Base-by-base conservation (phyloP, 2,329 filamentous ascomycete species). In the Fusarium tricinctum region DNA sequence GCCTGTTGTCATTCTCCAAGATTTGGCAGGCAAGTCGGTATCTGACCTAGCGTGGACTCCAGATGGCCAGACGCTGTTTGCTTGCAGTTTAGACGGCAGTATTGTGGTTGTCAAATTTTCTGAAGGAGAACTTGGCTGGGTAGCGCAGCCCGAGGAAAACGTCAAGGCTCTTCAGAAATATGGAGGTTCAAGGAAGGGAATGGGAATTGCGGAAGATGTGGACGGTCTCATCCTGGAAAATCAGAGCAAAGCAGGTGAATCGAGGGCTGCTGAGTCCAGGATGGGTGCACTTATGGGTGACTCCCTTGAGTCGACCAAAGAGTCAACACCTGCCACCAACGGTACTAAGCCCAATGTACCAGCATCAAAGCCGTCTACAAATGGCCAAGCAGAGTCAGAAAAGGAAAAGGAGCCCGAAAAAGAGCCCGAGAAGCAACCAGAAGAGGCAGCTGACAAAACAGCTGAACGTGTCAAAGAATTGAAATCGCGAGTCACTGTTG, bases 251-350 rank as follows among this genome's bases (percentile, higher is more conserved):
- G 94, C 91, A 43, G 95, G 92, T 22, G 96, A 99, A 77, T 86
- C 95, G 32, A 92, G 91, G 68, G 94, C 92, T 7, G 94, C 95
- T 0, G 93, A 99, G 80, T 96, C 94, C 3, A 89, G 95, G 69
- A 99, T 99, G 96, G 96, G 96, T 14, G 95, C 95, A n/a, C 81
- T 99, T 38, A 99, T 99, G 96, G 95, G 95, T 8, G 94, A 97
- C 75, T 86, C 87, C 19, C 79, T 86, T 5, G 83, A 85, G 6
- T 87, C 88, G 33, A 82, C 84, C 5, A 88, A 88, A 40, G 81
- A 83, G 50, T 77, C 80, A 10, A 78, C 81, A 6, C 78, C 82
- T 53, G 81, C 77, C n/a, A 80, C 81, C 26, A 87, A 87, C 54
- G 85, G 85, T 0, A 81, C 77, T 78, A 92, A 85, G 67, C 66